These are phyloP conservation scores for Xylariomycetidae sp. DNA, from an alignment of 2,329 filamentous ascomycete genomes.

Conservation along the genomic window DNA sequence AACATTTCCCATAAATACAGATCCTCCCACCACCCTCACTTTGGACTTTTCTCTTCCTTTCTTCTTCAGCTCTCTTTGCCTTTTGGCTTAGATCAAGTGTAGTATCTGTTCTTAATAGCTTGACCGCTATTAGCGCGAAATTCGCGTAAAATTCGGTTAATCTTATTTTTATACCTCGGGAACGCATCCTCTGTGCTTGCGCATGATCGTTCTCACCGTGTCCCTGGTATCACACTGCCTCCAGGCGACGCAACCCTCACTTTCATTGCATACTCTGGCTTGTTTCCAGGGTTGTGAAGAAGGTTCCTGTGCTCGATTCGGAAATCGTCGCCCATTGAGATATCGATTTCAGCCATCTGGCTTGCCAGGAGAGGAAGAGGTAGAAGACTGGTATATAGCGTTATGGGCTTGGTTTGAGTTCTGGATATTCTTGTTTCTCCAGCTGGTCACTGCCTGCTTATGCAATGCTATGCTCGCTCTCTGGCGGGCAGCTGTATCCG, in stretches of 20 bases:
- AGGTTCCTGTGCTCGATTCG: conserved; percentile 2
- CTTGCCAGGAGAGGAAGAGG: too few relatives aligned
- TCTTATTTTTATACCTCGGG: conserved; percentile 65
- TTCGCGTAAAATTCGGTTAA: conserved; percentile 69
- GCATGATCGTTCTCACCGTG: too few relatives aligned
- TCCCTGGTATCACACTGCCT: conserved; percentile 16
- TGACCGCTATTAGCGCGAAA: conserved; percentile 84
- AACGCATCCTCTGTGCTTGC: too few relatives aligned
- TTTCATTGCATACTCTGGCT: conserved; percentile 14
- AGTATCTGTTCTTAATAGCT: conserved; percentile 94
- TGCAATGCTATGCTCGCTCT: too few relatives aligned
- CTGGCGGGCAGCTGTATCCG: too few relatives aligned
- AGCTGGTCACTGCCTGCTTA: too few relatives aligned
- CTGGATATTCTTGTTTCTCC: too few relatives aligned
- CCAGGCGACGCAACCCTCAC: too few relatives aligned
- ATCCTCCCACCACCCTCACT: neutral
- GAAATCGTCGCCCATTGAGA: too few relatives aligned
- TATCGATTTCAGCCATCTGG: too few relatives aligned
- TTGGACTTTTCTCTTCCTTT: conserved; percentile 16
- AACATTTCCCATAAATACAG: conserved; percentile 15
- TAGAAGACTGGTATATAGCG: too few relatives aligned
- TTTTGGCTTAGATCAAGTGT: conserved; percentile 31
- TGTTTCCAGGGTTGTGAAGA: conserved; percentile 9
- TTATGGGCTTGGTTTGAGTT: too few relatives aligned
- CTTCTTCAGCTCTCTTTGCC: conserved; percentile 27